Conservation (phyloP, 345 rosid species). For the Citrus cavaleriei region DNA sequence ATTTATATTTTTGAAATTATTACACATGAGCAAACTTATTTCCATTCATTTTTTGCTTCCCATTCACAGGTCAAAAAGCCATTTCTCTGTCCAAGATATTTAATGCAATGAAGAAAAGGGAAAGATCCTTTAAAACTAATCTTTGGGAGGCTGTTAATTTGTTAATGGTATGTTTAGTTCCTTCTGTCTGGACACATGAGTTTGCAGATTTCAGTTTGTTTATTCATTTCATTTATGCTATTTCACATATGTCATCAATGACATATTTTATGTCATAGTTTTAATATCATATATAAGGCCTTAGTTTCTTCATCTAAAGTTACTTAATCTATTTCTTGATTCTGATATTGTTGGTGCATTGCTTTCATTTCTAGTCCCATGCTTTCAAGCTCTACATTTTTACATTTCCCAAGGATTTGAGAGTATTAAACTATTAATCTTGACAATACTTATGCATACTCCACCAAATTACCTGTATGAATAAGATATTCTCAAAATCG, state of each 20-base stretch:
- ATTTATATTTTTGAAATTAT: neutral
- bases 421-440: neutral
- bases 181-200: neutral
- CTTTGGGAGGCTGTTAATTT: constrained; percentile 44
- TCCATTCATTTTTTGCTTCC: constrained; percentile 12
- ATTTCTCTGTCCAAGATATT: constrained; percentile 47
- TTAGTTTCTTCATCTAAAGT: neutral
- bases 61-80: constrained; percentile 40
- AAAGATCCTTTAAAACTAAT: constrained; percentile 51
- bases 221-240: constrained; percentile 1
- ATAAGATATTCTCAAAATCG: neutral
- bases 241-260: neutral
- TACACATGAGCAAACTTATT: constrained; percentile 8
- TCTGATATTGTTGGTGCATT: neutral
- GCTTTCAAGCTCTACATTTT: neutral
- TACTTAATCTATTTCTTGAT: neutral
- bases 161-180: constrained; percentile 43
- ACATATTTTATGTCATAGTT: neutral
- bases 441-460: neutral
- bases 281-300: neutral
- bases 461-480: neutral
- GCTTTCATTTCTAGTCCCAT: neutral
- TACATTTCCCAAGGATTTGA: neutral
- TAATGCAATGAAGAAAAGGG: constrained; percentile 58
- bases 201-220: neutral